Evolutionary conservation across 768 basidiomycete genomes (phyloP), one percentile per base, ranked within the genome.

Genomic region (Cystofilobasidium bisporidii): DNA sequence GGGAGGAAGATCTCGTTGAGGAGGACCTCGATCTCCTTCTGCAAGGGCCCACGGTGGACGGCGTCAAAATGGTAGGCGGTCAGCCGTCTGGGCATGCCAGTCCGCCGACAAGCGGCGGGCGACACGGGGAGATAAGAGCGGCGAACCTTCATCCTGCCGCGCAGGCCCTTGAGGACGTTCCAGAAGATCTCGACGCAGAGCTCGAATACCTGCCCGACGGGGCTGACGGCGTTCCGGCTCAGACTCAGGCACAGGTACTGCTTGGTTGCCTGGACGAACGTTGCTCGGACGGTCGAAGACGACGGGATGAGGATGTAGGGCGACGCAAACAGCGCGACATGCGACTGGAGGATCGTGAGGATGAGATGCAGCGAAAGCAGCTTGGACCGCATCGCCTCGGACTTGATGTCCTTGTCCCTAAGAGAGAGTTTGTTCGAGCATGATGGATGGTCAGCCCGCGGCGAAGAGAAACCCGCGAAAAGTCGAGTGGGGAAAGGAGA

Each of bases 1-100:
- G 96, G 96, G 65, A 98, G 86, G 80, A 98, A 99, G 70, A 99
- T 98, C 77, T 99, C 96, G 72, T 96, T 93, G 58, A 99, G 78
- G n/a, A 99, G 81, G 43, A 99, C 92, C 77, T 97, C 94, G 66
- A 98, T 97, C 77, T 99, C 96, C 88, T 97, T 96, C 94, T 97
- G 75, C 55, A 72, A 38, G 28, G 58, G 67, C n/a, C n/a, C n/a
- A n/a, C n/a, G n/a, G n/a, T n/a, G n/a, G n/a, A n/a, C n/a, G n/a
- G n/a, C n/a, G n/a, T n/a, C n/a, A n/a, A n/a, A n/a, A n/a, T n/a
- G n/a, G n/a, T n/a, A n/a, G n/a, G n/a, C n/a, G n/a, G n/a, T n/a
- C n/a, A n/a, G n/a, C n/a, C n/a, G n/a, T n/a, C n/a, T n/a, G n/a
- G n/a, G n/a, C n/a, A n/a, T n/a, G n/a, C n/a, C n/a, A n/a, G n/a